Evolutionary conservation across 495 filamentous ascomycete genomes (phyloP), one percentile per base, ranked within the genome.

Genomic region (Elasticomyces elasticus): DNA sequence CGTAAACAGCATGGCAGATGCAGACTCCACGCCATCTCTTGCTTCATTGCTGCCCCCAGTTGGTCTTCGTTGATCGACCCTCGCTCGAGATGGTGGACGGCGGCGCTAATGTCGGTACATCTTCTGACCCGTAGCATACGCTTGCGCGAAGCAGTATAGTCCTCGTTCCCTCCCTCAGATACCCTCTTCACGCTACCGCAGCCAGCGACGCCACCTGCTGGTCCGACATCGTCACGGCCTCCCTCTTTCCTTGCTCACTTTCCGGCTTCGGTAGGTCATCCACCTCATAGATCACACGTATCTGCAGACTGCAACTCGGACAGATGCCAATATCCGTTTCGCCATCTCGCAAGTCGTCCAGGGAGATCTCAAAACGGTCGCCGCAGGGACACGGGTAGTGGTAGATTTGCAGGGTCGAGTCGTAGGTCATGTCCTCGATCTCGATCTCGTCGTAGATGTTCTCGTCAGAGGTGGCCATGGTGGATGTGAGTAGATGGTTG

Each of bases 361-460:
- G 80, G 17, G 77, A 77, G 65, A 98, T 97, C 72, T 96, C 86
- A 73, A 98, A 98, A 31, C 88, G 83, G 72, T 98, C 92, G 69
- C 92, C 92, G 69, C 92, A 98, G 0, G 92, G 92, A 67, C 92
- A 98, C 15, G 92, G 92, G 69, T 89, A 95, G 68, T 89, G 86
- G 71, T 95, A 98, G 63, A 94, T 81, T 68, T 94, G 82, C 20
- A 87, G 74, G 2, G 76, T 76, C 23, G 82, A 71, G 69, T 98
- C 89, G 69, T 80, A 98, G 65, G 87, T 92, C 86, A 97, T 94
- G 68, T 98, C 92, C 68, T 98, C 92, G 77, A 98, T 96, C 67
- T 98, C 92, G 72, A 98, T 89, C 70, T 98, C 91, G 70, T 98
- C 92, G 75, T 98, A 98, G 64, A 95, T 85, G 52, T 62, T 62